A percentile compares a stretch with the other conserved stretches of the same genome.
Evolutionary conservation across 1,284 basidiomycete genomes (phyloP).

Genomic region (Tilletia indica): DNA sequence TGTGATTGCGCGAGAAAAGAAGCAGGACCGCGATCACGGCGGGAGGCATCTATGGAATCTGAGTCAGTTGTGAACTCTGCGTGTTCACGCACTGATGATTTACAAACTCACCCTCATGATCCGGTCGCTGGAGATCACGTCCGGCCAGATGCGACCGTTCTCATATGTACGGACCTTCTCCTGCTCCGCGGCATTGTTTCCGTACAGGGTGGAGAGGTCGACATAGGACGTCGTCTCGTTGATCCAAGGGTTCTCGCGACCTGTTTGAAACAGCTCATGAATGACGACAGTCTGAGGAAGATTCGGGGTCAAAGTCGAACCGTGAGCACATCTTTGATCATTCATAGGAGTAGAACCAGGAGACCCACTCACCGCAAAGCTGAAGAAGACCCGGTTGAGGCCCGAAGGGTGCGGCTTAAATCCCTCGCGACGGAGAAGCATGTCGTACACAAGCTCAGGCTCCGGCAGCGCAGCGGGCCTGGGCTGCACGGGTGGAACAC

Average conservation of each 20-base stretch:
- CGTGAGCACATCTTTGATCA: background rate
- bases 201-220: constrained; percentile 74
- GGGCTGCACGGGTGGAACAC: constrained; percentile 65
- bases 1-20: constrained; percentile 68
- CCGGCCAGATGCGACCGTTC: constrained; percentile 63
- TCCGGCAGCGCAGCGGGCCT: constrained; percentile 25
- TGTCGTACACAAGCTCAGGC: constrained; percentile 27
- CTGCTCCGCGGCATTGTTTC: constrained; percentile 62
- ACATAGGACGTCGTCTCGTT: constrained; percentile 74
- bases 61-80: background rate
- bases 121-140: constrained; percentile 69
- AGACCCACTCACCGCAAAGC: constrained; percentile 27
- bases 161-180: constrained; percentile 62
- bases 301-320: background rate
- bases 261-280: constrained; percentile 28
- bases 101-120: constrained; percentile 59
- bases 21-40: constrained; percentile 68
- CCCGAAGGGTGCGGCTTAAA: constrained; percentile 37
- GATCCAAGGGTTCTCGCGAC: constrained; percentile 51
- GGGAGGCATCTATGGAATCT: constrained; percentile 65
- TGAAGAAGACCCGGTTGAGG: constrained; percentile 42
- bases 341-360: too few relatives aligned
- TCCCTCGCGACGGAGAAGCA: constrained; percentile 17
- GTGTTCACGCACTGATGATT: too few relatives aligned
- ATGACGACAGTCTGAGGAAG: background rate